Evolutionary conservation across 2,329 filamentous ascomycete genomes (phyloP).

Genomic region (Colletotrichum spaethianum): DNA sequence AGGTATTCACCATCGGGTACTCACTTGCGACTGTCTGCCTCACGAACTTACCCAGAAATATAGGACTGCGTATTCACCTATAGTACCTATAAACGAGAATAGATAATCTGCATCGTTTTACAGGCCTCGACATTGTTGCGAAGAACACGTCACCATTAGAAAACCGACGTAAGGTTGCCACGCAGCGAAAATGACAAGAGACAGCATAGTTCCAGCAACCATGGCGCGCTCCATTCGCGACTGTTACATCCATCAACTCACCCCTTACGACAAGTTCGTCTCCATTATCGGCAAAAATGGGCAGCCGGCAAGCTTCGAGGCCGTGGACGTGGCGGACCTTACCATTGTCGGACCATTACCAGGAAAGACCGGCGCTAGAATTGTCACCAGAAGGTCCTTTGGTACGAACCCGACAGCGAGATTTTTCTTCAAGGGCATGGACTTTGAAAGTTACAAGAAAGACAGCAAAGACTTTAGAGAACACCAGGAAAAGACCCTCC

Average conservation of each 20-base stretch:
- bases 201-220: background rate
- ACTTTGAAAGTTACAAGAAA: conserved; percentile 31
- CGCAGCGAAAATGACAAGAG: background rate
- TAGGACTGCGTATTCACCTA: background rate
- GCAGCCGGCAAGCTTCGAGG: conserved; percentile 10
- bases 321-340: conserved; percentile 36
- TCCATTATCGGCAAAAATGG: background rate
- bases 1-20: conserved; percentile 5
- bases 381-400: conserved; percentile 15
- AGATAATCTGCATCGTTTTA: background rate
- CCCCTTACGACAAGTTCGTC: conserved; percentile 15
- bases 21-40: background rate
- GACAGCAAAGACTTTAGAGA: conserved; percentile 19
- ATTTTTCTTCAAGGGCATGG: conserved; percentile 43
- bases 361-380: conserved; percentile 39
- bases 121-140: background rate
- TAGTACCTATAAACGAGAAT: background rate
- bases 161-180: too few relatives aligned
- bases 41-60: background rate
- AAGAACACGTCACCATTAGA: background rate
- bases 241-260: conserved; percentile 38
- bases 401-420: background rate
- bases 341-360: conserved; percentile 18
- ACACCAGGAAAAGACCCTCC: conserved; percentile 38
- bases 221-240: background rate